Base-by-base conservation (phyloP, 176 grass and related monocot genomes). In the Echinochloa phyllopogon region DNA sequence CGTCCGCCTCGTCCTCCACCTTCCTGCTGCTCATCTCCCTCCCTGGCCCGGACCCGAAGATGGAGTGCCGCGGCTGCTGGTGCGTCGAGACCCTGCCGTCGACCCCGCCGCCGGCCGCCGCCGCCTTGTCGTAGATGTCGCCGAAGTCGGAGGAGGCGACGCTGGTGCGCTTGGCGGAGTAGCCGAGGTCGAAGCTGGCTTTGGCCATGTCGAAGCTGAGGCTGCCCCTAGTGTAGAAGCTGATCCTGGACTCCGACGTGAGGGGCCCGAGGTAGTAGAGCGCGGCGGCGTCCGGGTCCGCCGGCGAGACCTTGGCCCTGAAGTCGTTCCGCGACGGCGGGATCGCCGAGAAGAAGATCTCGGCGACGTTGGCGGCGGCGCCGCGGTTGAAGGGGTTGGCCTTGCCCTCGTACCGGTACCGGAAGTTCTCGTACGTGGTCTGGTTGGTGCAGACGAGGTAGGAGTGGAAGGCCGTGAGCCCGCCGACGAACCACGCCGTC, bases 391-490 rank as follows among this genome's bases (percentile, higher is more conserved):
- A 90, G 0, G 93, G 96, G 69, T 96, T 99, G 57, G 78, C 50
- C 77, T 96, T 99, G 0, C 91, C 81, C 74, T 94, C 93, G 78
- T 99, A 99, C 21, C 93, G 83, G 83, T 96, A 94, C 48, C 93
- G 89, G 72, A 99, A 99, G 86, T 99, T 99, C 88, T 99, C 96
- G 47, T 99, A 99, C 2, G 96, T 99, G 2, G 93, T 99, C 93
- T 98, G 93, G 89, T 98, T 98, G 38, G 93, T 98, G 83, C 89
- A 92, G 33, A 89, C 78, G 11, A 98, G 86, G 86, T 98, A 98
- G 37, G 94, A 66, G 77, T 98, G 96, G 74, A 98, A 98, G 23
- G 89, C 86, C 18, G 96, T 98, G 75, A 98, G 87, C 3, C 96
- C 96, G 51, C 96, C 96, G 6, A 96, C 93, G 69, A 98, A 98